Evolutionary conservation across 2,329 filamentous ascomycete genomes (phyloP), one percentile per base, ranked within the genome.

Genomic region (Leptographium wingfieldii): DNA sequence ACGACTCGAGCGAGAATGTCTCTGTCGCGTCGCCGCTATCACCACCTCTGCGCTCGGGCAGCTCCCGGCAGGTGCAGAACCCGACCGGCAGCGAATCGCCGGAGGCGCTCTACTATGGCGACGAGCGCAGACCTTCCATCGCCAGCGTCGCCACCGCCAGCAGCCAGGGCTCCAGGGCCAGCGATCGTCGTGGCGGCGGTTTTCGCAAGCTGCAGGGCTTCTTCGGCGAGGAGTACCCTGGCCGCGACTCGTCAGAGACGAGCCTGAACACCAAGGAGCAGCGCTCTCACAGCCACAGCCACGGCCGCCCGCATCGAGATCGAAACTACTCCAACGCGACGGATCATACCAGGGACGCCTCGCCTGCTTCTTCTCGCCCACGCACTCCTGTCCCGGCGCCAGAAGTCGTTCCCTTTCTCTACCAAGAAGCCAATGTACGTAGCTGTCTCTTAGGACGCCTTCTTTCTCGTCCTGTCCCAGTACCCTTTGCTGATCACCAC

Each of bases 381-480:
- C 82, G 87, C 66, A 95, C 90, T n/a, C 91, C 92, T 14, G 79
- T 91, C 57, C 89, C 89, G 51, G 90, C 89, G 14, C 94, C 90
- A 68, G 92, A 97, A 73, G 91, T 99, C 61, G 94, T 95, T 48
- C 94, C 94, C n/a, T 99, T 96, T 80, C 80, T 95, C 63, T 97
- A 94, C 70, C 94, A 97, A 73, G 90, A 94, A 70, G 81, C 81
- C 65, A 83, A 89, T 76, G 86, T 89, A 72, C 77, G 84, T 80
- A 63, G 14, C 4, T 25, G 11, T 27, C 43, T n/a, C 43, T 48
- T n/a, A 7, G 48, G 53, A 6, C 19, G 25, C 55, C 31, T 38
- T 55, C 46, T 49, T 57, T 48, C 49, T 48, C 55, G 56, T 31
- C 48, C 46, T 6, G 16, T 25, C 51, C 27, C 52, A 49, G 38